Evolutionary conservation across 2,329 filamentous ascomycete species (phyloP).

Genomic region (Diaporthe caulivora): DNA sequence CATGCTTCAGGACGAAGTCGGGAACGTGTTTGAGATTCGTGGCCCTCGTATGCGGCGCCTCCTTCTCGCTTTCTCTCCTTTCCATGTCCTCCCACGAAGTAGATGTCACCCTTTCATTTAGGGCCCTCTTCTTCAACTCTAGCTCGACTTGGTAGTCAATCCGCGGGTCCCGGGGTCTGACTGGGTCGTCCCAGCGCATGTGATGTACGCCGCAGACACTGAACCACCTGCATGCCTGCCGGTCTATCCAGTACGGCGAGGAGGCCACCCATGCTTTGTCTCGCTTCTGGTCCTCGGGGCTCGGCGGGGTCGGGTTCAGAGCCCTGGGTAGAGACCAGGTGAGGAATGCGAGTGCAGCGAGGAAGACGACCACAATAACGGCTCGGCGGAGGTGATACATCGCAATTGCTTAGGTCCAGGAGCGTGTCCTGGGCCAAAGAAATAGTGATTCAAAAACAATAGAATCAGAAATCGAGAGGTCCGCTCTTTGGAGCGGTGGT

Average conservation of each 20-base stretch:
- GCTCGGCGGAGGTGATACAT: conserved; percentile 64
- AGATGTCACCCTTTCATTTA: background rate
- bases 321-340: conserved; percentile 65
- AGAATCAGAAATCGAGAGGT: background rate
- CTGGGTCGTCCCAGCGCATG: conserved; percentile 70
- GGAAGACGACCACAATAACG: conserved; percentile 49
- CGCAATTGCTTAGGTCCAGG: background rate
- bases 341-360: conserved; percentile 54
- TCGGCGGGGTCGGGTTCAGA: conserved; percentile 74
- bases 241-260: conserved; percentile 79
- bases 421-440: background rate
- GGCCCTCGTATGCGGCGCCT: conserved; percentile 41
- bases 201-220: conserved; percentile 84
- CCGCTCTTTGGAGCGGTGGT: conserved; percentile 22
- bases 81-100: conserved; percentile 39
- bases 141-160: conserved; percentile 38
- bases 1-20: conserved; percentile 83
- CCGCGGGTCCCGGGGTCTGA: conserved; percentile 39
- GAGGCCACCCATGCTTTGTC: conserved; percentile 78
- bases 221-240: conserved; percentile 83
- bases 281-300: conserved; percentile 70
- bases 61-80: conserved; percentile 32
- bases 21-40: conserved; percentile 68
- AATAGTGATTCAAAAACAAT: background rate
- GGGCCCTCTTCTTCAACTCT: conserved; percentile 50